Percentiles rank a stretch among this genome's conserved stretches.
These are phyloP conservation scores for Euclidium syriacum DNA, from an alignment of 345 rosid species.

Conservation along the genomic window DNA sequence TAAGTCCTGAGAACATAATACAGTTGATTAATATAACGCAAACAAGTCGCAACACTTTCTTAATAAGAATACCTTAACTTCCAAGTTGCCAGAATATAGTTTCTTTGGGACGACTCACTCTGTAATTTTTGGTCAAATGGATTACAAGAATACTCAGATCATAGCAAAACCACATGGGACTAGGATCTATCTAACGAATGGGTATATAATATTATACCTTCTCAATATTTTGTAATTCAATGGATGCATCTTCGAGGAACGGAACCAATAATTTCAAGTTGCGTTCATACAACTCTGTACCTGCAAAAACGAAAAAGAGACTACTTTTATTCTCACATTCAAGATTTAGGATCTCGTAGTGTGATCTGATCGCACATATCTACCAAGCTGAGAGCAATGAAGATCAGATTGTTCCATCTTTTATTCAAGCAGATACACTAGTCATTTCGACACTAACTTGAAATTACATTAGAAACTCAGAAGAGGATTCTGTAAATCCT, in stretches of 20 bases:
- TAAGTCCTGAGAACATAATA: constrained; percentile 54
- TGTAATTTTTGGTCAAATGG: constrained; percentile 12
- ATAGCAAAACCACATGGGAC: not conserved
- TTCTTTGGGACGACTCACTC: constrained; percentile 24
- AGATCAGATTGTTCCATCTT: not conserved
- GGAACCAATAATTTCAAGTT: constrained; percentile 85
- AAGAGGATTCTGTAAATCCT: constrained; percentile 8
- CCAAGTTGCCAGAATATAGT: constrained; percentile 60
- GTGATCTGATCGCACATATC: constrained; percentile 2
- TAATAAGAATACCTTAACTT: constrained; percentile 52
- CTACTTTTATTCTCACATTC: constrained; percentile 1
- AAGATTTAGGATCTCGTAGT: constrained; percentile 6
- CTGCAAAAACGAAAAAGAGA: constrained; percentile 34
- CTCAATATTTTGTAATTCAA: constrained; percentile 53
- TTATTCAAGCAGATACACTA: not conserved
- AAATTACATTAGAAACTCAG: not conserved
- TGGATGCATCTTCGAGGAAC: constrained; percentile 70
- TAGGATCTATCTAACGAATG: not conserved
- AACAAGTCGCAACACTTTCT: not conserved
- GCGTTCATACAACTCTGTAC: constrained; percentile 64
- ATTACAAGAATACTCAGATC: constrained; percentile 6
- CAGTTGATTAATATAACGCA: not conserved
- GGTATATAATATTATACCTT: constrained; percentile 66
- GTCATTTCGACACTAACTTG: not conserved
- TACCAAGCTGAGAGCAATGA: constrained; percentile 8